phyloP scores from a whole-genome alignment of 1,284 basidiomycete genomes.

The Microbotryum violaceum region DNA sequence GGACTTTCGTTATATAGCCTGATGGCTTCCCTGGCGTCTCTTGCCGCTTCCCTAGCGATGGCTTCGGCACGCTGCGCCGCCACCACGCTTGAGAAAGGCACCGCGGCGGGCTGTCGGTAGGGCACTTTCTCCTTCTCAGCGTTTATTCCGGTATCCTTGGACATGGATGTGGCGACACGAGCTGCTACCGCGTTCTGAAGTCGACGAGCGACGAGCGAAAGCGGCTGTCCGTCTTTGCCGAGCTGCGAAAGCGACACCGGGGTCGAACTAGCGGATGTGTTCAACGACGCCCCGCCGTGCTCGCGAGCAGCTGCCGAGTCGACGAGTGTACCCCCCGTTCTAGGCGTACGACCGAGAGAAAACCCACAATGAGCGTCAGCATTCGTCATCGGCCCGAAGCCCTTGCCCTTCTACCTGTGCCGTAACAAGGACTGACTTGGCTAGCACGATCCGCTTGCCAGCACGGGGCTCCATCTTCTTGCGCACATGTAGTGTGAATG shows the following conservation, averaged over 20 bases:
- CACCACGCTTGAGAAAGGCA: too few relatives aligned
- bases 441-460: slow-evolving; percentile 7
- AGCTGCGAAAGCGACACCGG: not conserved
- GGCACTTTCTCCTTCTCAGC: too few relatives aligned
- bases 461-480: slow-evolving; percentile 5
- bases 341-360: not conserved
- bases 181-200: too few relatives aligned
- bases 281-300: not conserved
- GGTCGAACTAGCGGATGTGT: not conserved
- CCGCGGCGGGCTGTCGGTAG: too few relatives aligned
- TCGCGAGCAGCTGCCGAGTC: not conserved
- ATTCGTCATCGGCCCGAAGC: not conserved
- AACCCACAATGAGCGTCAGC: not conserved
- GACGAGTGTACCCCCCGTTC: not conserved
- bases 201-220: too few relatives aligned
- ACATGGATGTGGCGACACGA: too few relatives aligned
- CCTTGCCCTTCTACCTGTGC: not conserved
- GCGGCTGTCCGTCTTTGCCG: not conserved
- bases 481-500: slow-evolving; percentile 9
- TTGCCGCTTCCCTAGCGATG: too few relatives aligned
- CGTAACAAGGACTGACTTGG: not conserved
- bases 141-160: too few relatives aligned
- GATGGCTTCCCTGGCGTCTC: too few relatives aligned
- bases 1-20: too few relatives aligned
- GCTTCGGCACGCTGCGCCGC: too few relatives aligned